Evolutionary conservation across 176 grass and related monocot genomes (phyloP).

Genomic region (Carex scoparia): DNA sequence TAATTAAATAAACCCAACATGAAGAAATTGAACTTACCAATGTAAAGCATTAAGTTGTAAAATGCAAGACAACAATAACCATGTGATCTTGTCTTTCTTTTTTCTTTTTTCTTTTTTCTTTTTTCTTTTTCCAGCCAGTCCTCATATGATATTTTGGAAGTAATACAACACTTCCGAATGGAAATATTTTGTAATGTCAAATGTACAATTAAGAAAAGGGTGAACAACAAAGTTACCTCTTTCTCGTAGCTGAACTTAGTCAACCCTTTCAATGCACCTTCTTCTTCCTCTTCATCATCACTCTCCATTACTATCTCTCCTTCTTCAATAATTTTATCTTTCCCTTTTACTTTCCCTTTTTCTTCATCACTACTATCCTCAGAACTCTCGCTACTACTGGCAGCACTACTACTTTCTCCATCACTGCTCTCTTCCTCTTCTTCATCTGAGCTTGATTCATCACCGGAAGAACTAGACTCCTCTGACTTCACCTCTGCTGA

Average conservation of each 20-base stretch:
- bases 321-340: constrained; percentile 54
- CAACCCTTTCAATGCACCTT: constrained; percentile 29
- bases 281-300: constrained; percentile 38
- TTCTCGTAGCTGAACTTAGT: constrained; percentile 43
- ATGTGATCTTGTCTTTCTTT: not conserved
- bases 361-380: constrained; percentile 15
- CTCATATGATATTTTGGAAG: not conserved
- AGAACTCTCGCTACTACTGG: constrained; percentile 10
- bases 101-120: not conserved
- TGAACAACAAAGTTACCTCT: constrained; percentile 11
- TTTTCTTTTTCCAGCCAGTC: not conserved
- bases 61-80: not conserved
- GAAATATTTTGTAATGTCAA: not conserved
- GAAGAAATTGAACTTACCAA: not conserved
- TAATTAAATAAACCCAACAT: not conserved
- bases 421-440: constrained; percentile 36
- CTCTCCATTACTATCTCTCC: constrained; percentile 43
- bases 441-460: constrained; percentile 19
- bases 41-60: not conserved
- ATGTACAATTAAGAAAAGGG: not conserved
- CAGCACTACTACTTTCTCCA: not conserved
- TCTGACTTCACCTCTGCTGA: constrained; percentile 28
- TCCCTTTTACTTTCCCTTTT: not conserved
- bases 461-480: constrained; percentile 17
- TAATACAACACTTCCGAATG: not conserved